Evolutionary conservation across 164 flowering plant species (phyloP).

Genomic region (Umbellularia californica): DNA sequence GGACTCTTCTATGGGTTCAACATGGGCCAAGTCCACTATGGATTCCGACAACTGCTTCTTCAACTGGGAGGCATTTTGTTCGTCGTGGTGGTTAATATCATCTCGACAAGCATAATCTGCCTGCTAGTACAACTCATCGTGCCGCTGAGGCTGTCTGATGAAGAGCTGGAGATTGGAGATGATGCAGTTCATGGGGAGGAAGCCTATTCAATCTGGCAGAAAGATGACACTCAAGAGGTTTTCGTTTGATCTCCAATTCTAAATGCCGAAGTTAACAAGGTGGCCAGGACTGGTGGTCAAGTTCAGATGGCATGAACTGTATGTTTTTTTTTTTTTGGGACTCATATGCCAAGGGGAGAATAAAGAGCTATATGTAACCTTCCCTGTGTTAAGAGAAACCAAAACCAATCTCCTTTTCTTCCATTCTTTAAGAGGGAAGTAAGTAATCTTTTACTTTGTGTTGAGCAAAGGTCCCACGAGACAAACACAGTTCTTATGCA

Average conservation of each 20-base stretch:
- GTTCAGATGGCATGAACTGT: slow-evolving; percentile 10
- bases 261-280: slow-evolving; percentile 13
- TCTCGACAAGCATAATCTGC: slow-evolving; percentile 29
- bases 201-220: slow-evolving; percentile 38
- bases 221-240: slow-evolving; percentile 22
- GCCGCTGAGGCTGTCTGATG: slow-evolving; percentile 34
- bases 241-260: slow-evolving; percentile 8
- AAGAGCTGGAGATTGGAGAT: slow-evolving; percentile 37
- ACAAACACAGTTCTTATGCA: no score
- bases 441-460: no score
- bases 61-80: slow-evolving; percentile 34
- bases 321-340: no score
- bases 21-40: slow-evolving; percentile 11
- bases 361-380: no score
- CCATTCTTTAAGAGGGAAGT: no score
- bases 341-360: no score
- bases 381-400: no score
- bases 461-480: no score
- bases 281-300: slow-evolving; percentile 4
- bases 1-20: slow-evolving; percentile 36
- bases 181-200: slow-evolving; percentile 38
- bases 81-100: slow-evolving; percentile 20
- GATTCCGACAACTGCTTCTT: slow-evolving; percentile 32
- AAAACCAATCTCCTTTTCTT: no score
- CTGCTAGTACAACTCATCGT: slow-evolving; percentile 25